These are phyloP conservation scores for Fulvia fulva DNA, from an alignment of 2,329 filamentous ascomycete genomes.

Conservation along the genomic window DNA sequence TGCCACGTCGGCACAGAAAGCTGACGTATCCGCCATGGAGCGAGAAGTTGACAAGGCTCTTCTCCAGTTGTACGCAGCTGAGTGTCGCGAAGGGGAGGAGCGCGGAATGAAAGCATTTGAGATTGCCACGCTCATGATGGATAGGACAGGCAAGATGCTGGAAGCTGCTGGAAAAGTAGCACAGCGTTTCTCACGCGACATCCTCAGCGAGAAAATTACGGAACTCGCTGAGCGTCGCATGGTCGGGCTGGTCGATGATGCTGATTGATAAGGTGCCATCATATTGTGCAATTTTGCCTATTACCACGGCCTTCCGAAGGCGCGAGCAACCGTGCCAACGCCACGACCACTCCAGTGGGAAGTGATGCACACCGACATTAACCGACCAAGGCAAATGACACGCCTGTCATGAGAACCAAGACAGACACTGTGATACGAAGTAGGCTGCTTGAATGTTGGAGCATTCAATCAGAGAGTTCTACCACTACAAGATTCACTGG, in stretches of 20 bases:
- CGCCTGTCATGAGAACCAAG: too few species aligned
- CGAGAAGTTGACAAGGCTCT: constrained; percentile 86
- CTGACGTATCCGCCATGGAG: constrained; percentile 66
- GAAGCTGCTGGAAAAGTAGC: constrained; percentile 89
- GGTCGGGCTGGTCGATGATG: constrained; percentile 59
- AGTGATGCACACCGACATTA: too few species aligned
- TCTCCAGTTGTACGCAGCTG: constrained; percentile 79
- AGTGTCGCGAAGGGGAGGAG: constrained; percentile 91
- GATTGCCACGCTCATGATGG: constrained; percentile 79
- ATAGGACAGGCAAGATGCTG: constrained; percentile 81
- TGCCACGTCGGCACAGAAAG: constrained; percentile 60
- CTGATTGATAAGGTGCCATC: constrained; percentile 22
- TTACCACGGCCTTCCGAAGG: too few species aligned
- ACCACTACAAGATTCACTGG: too few species aligned
- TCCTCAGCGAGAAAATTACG: constrained; percentile 86
- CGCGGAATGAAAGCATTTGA: constrained; percentile 92
- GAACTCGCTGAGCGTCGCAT: constrained; percentile 72
- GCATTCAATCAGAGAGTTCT: background rate
- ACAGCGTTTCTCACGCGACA: constrained; percentile 71
- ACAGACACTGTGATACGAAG: too few species aligned
- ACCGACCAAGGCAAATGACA: too few species aligned
- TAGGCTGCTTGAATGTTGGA: too few species aligned
- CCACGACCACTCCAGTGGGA: background rate
- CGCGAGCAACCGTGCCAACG: background rate
- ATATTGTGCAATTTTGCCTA: background rate